Evolutionary conservation across 768 basidiomycete species (phyloP).

Genomic region (Hemileccinum impolitum): DNA sequence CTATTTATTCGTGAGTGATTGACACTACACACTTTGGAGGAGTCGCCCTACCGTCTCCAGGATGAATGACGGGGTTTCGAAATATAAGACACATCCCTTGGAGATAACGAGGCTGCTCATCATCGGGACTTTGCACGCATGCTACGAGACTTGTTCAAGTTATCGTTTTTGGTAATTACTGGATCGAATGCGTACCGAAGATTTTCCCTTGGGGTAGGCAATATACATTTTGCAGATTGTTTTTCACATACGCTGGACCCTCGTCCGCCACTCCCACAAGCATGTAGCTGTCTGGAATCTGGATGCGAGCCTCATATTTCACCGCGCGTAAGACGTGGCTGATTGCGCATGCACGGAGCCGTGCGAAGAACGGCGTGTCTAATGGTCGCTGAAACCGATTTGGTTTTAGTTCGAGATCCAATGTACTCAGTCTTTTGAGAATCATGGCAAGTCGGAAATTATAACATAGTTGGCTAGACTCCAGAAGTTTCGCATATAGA

Average conservation of each 20-base stretch:
- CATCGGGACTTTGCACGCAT: constrained; percentile 53
- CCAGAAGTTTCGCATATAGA: constrained; percentile 48
- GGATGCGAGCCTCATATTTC: constrained; percentile 74
- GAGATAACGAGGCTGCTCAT: constrained; percentile 51
- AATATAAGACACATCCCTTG: constrained; percentile 62
- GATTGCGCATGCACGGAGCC: constrained; percentile 56
- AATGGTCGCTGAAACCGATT: constrained; percentile 33
- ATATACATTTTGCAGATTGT: constrained; percentile 51
- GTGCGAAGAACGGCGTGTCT: constrained; percentile 55
- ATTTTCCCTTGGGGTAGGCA: constrained; percentile 55
- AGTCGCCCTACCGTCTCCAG: constrained; percentile 58
- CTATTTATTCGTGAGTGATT: constrained; percentile 32
- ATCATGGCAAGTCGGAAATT: constrained; percentile 50
- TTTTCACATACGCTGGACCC: constrained; percentile 56
- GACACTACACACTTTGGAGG: neutral
- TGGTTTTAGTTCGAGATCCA: constrained; percentile 47
- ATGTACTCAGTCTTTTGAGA: constrained; percentile 45
- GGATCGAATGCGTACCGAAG: constrained; percentile 47
- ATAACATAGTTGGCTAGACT: constrained; percentile 43
- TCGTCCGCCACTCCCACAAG: constrained; percentile 85
- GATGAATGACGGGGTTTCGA: constrained; percentile 71
- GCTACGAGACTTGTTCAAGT: constrained; percentile 34
- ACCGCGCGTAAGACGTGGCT: constrained; percentile 66
- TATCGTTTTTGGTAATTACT: neutral
- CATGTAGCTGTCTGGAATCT: constrained; percentile 60